Conservation (phyloP, 345 rosid genomes). For the Anacardium occidentale region DNA sequence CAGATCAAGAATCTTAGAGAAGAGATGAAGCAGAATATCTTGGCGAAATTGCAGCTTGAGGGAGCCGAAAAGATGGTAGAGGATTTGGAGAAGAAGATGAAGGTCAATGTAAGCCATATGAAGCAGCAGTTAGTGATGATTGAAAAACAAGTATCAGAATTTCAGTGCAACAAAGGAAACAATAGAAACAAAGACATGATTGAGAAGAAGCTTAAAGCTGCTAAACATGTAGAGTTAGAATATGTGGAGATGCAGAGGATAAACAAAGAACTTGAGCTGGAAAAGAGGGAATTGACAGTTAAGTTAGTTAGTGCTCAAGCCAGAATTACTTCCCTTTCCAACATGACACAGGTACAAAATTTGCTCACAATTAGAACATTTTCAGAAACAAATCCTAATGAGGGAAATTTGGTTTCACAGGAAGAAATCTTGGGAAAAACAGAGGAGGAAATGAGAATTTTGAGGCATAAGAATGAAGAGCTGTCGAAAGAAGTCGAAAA, state of each 20-base stretch:
- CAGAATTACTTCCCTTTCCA: conserved; percentile 24
- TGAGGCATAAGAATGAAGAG: conserved; percentile 23
- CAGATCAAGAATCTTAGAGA: conserved; percentile 26
- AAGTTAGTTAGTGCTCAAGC: conserved; percentile 27
- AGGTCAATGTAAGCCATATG: conserved; percentile 8
- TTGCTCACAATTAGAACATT: too few relatives aligned
- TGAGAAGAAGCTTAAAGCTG: conserved; percentile 23
- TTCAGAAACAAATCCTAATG: background rate
- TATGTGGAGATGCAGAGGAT: conserved; percentile 23
- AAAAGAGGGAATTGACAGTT: conserved; percentile 34
- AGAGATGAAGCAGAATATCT: conserved; percentile 19
- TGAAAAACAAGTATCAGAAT: conserved; percentile 27
- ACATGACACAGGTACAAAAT: conserved; percentile 23
- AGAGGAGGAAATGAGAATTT: conserved; percentile 14
- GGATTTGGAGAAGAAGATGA: conserved; percentile 25
- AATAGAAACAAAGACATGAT: background rate
- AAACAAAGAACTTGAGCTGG: conserved; percentile 39
- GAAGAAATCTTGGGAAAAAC: conserved; percentile 9
- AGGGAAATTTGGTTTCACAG: conserved; percentile 23
- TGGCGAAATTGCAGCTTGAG: conserved; percentile 22
- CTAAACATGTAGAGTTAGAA: conserved; percentile 19
- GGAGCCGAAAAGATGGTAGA: conserved; percentile 18
- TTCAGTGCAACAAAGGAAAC: background rate
- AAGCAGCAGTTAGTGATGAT: conserved; percentile 22
- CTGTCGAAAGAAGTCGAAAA: conserved; percentile 29